phyloP scores from a whole-genome alignment of 2,329 filamentous ascomycete species.

The Neonectria neomacrospora region DNA sequence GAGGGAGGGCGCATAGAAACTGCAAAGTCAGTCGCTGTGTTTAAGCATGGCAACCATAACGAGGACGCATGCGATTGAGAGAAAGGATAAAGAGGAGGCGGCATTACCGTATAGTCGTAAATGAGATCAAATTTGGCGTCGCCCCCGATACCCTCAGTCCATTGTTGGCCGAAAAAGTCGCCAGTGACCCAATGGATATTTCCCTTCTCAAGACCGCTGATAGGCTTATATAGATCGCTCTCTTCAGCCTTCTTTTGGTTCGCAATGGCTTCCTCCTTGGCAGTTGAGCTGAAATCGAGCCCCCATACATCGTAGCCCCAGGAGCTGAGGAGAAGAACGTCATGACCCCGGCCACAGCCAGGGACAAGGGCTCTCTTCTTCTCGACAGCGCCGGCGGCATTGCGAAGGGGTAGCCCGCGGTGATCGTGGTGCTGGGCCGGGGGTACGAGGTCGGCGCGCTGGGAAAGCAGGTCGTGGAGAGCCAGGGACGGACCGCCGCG shows the following conservation, averaged over 20 bases:
- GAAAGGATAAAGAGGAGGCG: slow-evolving; percentile 33
- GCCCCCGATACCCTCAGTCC: slow-evolving; percentile 57
- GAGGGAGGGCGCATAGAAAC: slow-evolving; percentile 73
- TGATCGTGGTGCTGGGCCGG: slow-evolving; percentile 48
- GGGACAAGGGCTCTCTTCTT: slow-evolving; percentile 72
- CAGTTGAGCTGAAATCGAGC: slow-evolving; percentile 70
- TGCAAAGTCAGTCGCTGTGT: slow-evolving; percentile 45
- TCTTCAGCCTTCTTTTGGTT: slow-evolving; percentile 54
- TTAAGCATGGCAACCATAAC: slow-evolving; percentile 7
- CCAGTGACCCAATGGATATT: slow-evolving; percentile 66
- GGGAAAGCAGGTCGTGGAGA: slow-evolving; percentile 62
- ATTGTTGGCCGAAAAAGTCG: slow-evolving; percentile 75
- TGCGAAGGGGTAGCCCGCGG: slow-evolving; percentile 44
- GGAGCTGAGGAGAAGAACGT: slow-evolving; percentile 78
- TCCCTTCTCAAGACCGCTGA: slow-evolving; percentile 58
- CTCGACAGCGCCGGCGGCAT: slow-evolving; percentile 37
- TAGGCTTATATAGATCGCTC: slow-evolving; percentile 56
- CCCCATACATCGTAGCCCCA: slow-evolving; percentile 83
- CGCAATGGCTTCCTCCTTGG: slow-evolving; percentile 58
- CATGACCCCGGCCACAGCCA: slow-evolving; percentile 85
- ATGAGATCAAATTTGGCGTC: slow-evolving; percentile 71
- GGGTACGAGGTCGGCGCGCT: slow-evolving; percentile 58
- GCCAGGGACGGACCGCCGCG: slow-evolving; percentile 63
- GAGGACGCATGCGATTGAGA: slow-evolving; percentile 1
- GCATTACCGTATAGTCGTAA: slow-evolving; percentile 69